Evolutionary conservation across 2,329 filamentous ascomycete species (phyloP).

Genomic region (Pleurostoma richardsiae): DNA sequence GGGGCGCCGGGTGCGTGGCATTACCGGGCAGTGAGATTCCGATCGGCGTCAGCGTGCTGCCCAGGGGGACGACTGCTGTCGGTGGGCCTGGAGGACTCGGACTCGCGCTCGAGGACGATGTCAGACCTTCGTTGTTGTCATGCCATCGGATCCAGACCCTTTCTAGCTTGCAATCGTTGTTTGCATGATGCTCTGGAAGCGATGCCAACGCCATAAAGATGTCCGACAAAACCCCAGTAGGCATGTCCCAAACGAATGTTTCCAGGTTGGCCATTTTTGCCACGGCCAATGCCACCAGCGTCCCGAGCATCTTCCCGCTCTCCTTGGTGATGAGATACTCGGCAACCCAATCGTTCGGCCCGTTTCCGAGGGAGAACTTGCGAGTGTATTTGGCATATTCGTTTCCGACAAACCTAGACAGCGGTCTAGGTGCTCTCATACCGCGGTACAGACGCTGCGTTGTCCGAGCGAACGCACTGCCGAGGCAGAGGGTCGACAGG

Average conservation of each 20-base stretch:
- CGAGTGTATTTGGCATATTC: constrained; percentile 74
- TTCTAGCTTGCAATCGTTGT: constrained; percentile 60
- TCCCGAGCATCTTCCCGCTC: constrained; percentile 84
- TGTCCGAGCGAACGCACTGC: constrained; percentile 39
- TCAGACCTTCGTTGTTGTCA: constrained; percentile 55
- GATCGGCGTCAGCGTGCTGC: constrained; percentile 33
- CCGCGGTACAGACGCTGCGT: constrained; percentile 24
- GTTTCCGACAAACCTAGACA: constrained; percentile 38
- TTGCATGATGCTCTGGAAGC: constrained; percentile 55
- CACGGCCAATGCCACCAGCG: constrained; percentile 72
- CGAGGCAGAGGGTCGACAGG: constrained; percentile 72
- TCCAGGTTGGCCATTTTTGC: constrained; percentile 78
- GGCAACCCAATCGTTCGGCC: constrained; percentile 70
- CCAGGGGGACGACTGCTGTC: constrained; percentile 19
- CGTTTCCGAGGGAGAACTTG: constrained; percentile 83
- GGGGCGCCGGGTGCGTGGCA: constrained; percentile 21
- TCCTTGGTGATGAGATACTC: constrained; percentile 81
- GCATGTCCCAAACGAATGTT: constrained; percentile 85
- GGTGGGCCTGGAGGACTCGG: constrained; percentile 11
- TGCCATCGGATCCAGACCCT: constrained; percentile 80
- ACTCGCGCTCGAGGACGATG: constrained; percentile 22
- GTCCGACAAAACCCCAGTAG: constrained; percentile 74
- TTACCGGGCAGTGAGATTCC: constrained; percentile 28
- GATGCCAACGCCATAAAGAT: constrained; percentile 76
- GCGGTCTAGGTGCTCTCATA: constrained; percentile 9